Base-by-base conservation (phyloP, 2,329 filamentous ascomycete genomes). In the Simplicillium aogashimaense region DNA sequence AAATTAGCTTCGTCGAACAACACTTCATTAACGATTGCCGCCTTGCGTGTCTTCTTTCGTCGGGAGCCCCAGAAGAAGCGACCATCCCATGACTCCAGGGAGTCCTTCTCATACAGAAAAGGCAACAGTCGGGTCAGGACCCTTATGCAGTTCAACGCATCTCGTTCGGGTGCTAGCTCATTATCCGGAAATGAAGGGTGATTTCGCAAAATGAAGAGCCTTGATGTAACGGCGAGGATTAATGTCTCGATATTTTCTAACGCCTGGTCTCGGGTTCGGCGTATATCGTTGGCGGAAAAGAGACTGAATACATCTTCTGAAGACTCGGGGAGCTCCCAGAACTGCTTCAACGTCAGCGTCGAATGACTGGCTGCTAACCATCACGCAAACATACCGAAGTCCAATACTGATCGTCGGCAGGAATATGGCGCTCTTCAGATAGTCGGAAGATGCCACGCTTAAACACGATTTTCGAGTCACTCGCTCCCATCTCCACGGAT, bases 401-500 rank as follows among this genome's bases (percentile, higher is more conserved):
- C 92, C 92, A 98, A 67, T 95, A 95, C 14, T 79, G 72, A 66
- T 95, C 87, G 63, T 92, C 83, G 42, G 87, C 79, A 44, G 87
- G 74, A 57, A 97, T 95, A 59, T 85, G 74, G 50, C 81, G 80
- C 60, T 94, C 84, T 61, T 95, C 88, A n/a, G 88, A 92, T 44
- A 98, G 78, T 58, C 85, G 81, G 70, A 97, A 95, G 68, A 97
- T 94, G 65, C 89, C 90, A 66, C 94, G 86, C 67, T 95, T 97
- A 76, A 98, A 97, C 58, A 90, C 87, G 58, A 97, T 81, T 75
- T 97, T 97, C 55, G 90, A 97, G 69, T 97, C 90, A 66, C 90
- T 95, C 59, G 90, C 90, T 64, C 92, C 92, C 92, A 98, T 98
- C 34, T 48, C 49, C 55, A 51, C 44, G 46, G 50, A 45, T 50